phyloP scores from a whole-genome alignment of 768 basidiomycete genomes.

The Mycena amicta region DNA sequence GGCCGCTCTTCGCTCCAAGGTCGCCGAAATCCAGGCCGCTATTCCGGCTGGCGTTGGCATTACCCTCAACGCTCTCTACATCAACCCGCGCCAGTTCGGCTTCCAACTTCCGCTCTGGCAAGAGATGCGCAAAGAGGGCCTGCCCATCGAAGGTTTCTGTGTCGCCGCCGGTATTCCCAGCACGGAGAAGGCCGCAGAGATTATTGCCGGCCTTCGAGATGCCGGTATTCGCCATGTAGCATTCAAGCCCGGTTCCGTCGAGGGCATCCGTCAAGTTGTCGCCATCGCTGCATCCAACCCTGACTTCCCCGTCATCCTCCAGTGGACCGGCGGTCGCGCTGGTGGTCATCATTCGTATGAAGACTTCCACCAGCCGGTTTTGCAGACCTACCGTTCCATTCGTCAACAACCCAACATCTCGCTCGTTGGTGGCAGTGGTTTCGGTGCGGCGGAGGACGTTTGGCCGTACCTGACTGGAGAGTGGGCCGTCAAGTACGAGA shows the following conservation, averaged over 20 bases:
- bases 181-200: constrained; percentile 96
- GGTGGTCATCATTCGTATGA: constrained; percentile 99
- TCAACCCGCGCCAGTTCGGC: constrained; percentile 95
- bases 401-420: constrained; percentile 87
- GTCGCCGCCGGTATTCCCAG: constrained; percentile 97
- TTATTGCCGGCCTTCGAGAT: constrained; percentile 78
- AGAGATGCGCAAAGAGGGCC: constrained; percentile 92
- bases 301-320: constrained; percentile 95
- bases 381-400: constrained; percentile 88
- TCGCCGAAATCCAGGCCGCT: constrained; percentile 86
- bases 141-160: constrained; percentile 98
- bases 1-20: constrained; percentile 83
- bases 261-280: constrained; percentile 96
- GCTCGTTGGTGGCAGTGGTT: constrained; percentile 93
- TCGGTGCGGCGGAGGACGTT: constrained; percentile 91
- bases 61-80: constrained; percentile 94
- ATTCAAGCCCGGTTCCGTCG: constrained; percentile 98
- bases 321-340: constrained; percentile 99
- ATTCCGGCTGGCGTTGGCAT: constrained; percentile 89
- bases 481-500: constrained; percentile 84
- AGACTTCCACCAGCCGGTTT: constrained; percentile 96
- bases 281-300: constrained; percentile 94
- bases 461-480: constrained; percentile 98
- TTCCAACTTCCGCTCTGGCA: constrained; percentile 99
- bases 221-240: constrained; percentile 95